phyloP scores from a whole-genome alignment of 306 rosid genomes.

The Cicer yamashitae region DNA sequence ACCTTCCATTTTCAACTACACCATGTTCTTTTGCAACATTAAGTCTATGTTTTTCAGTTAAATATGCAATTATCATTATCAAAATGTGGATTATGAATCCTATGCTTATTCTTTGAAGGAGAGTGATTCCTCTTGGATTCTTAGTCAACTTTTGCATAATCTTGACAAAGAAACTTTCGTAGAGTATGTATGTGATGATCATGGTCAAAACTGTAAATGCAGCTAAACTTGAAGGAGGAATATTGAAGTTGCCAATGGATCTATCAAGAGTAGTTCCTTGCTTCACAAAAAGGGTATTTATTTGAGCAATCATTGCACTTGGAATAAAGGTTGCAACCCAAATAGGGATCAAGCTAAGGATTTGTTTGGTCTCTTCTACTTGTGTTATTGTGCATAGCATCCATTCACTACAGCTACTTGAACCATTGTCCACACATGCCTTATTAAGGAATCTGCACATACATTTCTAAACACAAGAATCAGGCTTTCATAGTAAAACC shows the following conservation, averaged over 20 bases:
- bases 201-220: conserved; percentile 58
- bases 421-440: conserved; percentile 55
- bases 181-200: conserved; percentile 58
- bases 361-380: conserved; percentile 84
- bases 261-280: conserved; percentile 71
- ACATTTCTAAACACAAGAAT: too few relatives aligned
- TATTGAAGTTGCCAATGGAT: conserved; percentile 62
- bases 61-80: conserved; percentile 56
- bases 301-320: conserved; percentile 53
- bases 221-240: conserved; percentile 67
- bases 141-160: conserved; percentile 48
- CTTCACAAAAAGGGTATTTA: conserved; percentile 63
- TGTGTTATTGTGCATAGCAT: conserved; percentile 67
- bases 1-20: conserved; percentile 31
- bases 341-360: conserved; percentile 68
- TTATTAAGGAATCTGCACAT: conserved; percentile 61
- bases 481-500: too few relatives aligned
- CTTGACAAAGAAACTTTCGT: conserved; percentile 65
- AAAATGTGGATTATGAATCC: conserved; percentile 59
- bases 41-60: conserved; percentile 64
- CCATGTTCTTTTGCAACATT: conserved; percentile 48
- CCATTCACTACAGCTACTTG: conserved; percentile 50
- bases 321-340: conserved; percentile 63
- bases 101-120: conserved; percentile 72
- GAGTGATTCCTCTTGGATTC: conserved; percentile 76